Conservation (phyloP, 2,329 filamentous ascomycete species). For the Talaromyces sp. region DNA sequence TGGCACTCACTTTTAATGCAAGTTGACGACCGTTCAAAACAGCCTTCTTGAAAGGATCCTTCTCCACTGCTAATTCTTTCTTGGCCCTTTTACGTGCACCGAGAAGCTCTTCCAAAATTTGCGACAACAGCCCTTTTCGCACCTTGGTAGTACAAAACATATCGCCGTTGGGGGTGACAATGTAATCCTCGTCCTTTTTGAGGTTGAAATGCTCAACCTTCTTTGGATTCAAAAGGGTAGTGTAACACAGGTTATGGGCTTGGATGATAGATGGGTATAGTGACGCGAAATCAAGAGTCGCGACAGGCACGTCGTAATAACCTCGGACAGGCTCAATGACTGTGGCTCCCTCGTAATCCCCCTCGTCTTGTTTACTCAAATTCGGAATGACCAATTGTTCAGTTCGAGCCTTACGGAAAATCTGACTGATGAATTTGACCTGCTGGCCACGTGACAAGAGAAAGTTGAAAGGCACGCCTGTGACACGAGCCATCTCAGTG, state of each 20-base stretch:
- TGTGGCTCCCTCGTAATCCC: slow-evolving; percentile 95
- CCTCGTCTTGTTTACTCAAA: slow-evolving; percentile 65
- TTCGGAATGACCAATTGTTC: slow-evolving; percentile 94
- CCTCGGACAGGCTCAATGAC: slow-evolving; percentile 93
- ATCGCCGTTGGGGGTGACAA: slow-evolving; percentile 90
- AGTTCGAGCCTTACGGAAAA: slow-evolving; percentile 90
- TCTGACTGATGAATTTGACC: slow-evolving; percentile 93
- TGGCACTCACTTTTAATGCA: slow-evolving; percentile 92
- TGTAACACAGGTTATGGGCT: slow-evolving; percentile 97
- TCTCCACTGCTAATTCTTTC: slow-evolving; percentile 79
- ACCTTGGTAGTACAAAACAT: slow-evolving; percentile 84
- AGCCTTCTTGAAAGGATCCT: slow-evolving; percentile 94
- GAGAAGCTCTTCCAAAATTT: slow-evolving; percentile 92
- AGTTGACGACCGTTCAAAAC: slow-evolving; percentile 95
- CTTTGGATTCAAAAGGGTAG: slow-evolving; percentile 76
- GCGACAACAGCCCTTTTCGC: slow-evolving; percentile 83
- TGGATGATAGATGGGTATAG: slow-evolving; percentile 99
- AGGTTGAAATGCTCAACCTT: slow-evolving; percentile 70
- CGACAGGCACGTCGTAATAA: slow-evolving; percentile 92
- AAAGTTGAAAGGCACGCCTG: slow-evolving; percentile 94
- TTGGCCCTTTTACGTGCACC: slow-evolving; percentile 93
- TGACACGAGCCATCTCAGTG: slow-evolving; percentile 99
- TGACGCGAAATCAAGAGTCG: slow-evolving; percentile 96
- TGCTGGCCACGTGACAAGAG: slow-evolving; percentile 89
- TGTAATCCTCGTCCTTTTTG: slow-evolving; percentile 89